A percentile compares a stretch with the other conserved stretches of the same genome.
phyloP scores from a whole-genome alignment of 164 flowering plant genomes.

The Macadamia tetraphylla region DNA sequence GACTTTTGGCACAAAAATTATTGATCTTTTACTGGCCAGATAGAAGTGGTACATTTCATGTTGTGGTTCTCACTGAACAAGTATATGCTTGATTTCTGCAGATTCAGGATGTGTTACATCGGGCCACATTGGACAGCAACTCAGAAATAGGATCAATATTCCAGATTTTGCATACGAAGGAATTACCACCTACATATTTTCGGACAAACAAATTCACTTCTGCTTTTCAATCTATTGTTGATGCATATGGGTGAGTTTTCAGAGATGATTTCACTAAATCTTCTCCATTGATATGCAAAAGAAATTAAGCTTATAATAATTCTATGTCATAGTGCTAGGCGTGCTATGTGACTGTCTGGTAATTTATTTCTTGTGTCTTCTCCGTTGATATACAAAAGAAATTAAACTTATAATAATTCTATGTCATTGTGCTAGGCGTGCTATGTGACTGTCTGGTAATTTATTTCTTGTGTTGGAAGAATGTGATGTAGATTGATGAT shows the following conservation, averaged over 20 bases:
- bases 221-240: slow-evolving; percentile 89
- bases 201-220: slow-evolving; percentile 74
- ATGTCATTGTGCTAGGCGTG: too few relatives aligned
- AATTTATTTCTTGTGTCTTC: too few relatives aligned
- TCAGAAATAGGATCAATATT: slow-evolving; percentile 85
- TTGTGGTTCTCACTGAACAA: slow-evolving; percentile 4
- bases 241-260: slow-evolving; percentile 89
- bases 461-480: too few relatives aligned
- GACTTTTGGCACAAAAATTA: neutral
- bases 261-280: neutral
- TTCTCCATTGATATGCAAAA: neutral
- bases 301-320: too few relatives aligned
- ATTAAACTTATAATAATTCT: too few relatives aligned
- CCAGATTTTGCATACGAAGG: slow-evolving; percentile 67
- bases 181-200: slow-evolving; percentile 83
- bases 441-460: too few relatives aligned
- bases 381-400: neutral
- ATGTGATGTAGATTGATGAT: too few relatives aligned
- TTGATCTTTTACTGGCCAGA: neutral
- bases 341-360: too few relatives aligned
- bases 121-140: slow-evolving; percentile 69
- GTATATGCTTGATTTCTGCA: slow-evolving; percentile 28
- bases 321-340: too few relatives aligned
- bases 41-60: neutral
- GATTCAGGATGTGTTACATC: slow-evolving; percentile 76